These are phyloP conservation scores for Phytopythium chamaehyphon DNA, from an alignment of 352 stramenopile species.

Conservation along the genomic window DNA sequence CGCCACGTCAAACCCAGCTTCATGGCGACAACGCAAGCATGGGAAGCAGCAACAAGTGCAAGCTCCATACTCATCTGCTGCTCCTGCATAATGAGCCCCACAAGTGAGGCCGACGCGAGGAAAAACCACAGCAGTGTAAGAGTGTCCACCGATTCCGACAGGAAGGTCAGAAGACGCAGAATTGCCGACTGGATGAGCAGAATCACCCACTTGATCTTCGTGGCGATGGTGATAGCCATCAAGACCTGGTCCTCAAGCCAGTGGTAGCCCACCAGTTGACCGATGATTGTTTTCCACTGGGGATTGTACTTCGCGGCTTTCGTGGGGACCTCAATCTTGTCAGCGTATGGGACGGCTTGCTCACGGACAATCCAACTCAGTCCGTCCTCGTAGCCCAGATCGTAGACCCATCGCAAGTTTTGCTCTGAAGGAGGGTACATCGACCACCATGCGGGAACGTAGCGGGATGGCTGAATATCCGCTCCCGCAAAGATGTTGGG, in stretches of 20 bases:
- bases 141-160: slow-evolving; percentile 8
- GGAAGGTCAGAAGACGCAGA: slow-evolving; percentile 14
- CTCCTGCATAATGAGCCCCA: slow-evolving; percentile 9
- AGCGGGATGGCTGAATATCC: slow-evolving; percentile 61
- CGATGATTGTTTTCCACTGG: slow-evolving; percentile 23
- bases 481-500: slow-evolving; percentile 26
- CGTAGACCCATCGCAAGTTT: slow-evolving; percentile 51
- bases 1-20: slow-evolving; percentile 12
- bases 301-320: slow-evolving; percentile 18
- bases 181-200: slow-evolving; percentile 14
- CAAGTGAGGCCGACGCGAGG: slow-evolving; percentile 1
- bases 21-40: slow-evolving; percentile 10
- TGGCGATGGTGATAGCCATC: slow-evolving; percentile 9
- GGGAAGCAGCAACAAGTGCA: slow-evolving; percentile 12
- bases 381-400: slow-evolving; percentile 45
- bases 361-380: slow-evolving; percentile 26
- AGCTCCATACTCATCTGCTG: slow-evolving; percentile 21
- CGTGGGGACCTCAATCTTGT: slow-evolving; percentile 19
- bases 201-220: slow-evolving; percentile 11
- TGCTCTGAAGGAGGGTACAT: slow-evolving; percentile 46
- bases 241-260: slow-evolving; percentile 18
- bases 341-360: slow-evolving; percentile 7
- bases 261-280: slow-evolving; percentile 20
- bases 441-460: slow-evolving; percentile 59
- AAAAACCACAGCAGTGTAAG: slow-evolving; percentile 14